Evolutionary conservation across 1,284 basidiomycete species (phyloP), one percentile per base, ranked within the genome.

Genomic region (Apiotrichum porosum): DNA sequence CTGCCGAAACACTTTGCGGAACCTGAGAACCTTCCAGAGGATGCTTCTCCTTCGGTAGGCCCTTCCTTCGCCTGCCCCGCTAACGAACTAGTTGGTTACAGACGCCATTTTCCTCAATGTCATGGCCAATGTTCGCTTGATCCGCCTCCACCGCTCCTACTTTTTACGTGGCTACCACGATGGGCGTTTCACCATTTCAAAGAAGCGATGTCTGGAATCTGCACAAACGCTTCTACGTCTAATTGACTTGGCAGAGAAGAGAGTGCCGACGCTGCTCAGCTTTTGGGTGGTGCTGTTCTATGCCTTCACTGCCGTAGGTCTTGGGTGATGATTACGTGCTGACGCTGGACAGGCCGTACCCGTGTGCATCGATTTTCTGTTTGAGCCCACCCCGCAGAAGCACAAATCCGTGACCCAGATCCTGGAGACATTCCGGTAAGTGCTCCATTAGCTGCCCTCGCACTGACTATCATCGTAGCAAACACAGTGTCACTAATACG

Each of bases 251-350:
- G 55, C 51, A 10, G 44, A 38, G 23, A 28, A 18, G 6, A 44
- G 55, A 0, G 36, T 35, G 6, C 51, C 55, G 0, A 40, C 41
- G 19, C 34, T 57, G 35, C 40, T 57, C 9, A 42, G 18, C 14
- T 51, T 53, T 22, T 57, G 55, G 55, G 41, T 50, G 9, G 40
- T 53, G 12, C 46, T 51, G 9, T 57, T 57, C 37, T 57, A 50
- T 22, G 51, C 51, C 9, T 57, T 57, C 34, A 44, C 51, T 1
- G 55, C 51, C 6, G 52, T 54, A 24, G 17, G 52, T 47, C 4
- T 6, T 14, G 9, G 3, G 12, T 13, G 14, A 4, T 21, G 24
- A 15, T 26, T 3, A 35, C 17, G 3, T 6, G n/a, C n/a, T 6
- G 2, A 10, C 41, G 44, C 32, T 44, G 26, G 1, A 1, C 37